Base-by-base conservation (phyloP, 1,284 basidiomycete genomes). In the Coniophora puteana region DNA sequence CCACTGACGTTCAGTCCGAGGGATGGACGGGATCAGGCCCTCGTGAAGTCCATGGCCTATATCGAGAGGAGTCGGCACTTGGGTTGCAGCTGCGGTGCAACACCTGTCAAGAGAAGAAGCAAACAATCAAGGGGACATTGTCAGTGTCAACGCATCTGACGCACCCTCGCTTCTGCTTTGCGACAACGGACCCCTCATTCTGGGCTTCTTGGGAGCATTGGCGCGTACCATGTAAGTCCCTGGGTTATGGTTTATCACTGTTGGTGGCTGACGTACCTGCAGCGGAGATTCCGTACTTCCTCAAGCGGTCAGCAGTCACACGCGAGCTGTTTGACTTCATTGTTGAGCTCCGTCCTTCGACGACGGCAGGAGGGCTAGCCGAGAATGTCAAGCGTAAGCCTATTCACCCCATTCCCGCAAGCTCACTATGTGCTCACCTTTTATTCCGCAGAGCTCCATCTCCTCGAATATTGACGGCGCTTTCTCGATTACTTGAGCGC, bases 1-100 rank as follows among this genome's bases (percentile, higher is more conserved):
- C 43, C 4, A 28, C 8, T 1, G 40, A 50, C 7, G 13, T 49
- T 10, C 32, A 16, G 1, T 49, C 25, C 33, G 48, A 52, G 34
- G 46, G 46, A 4, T 58, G 55, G 52, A 55, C 32, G 1, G 16
- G 34, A 5, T 57, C 39, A 0, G 54, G 53, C 1, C 48, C 50
- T 20, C 24, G 43, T 10, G 53, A 54, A 5, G 28, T 59, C 0
- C 51, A 56, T 28, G 44, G 57, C 1, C 1, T 58, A 1, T 2
- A 17, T 11, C 27, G 42, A 0, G 51, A 55, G 14, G 51, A 59
- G 29, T 48, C 46, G 0, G 50, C 48, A 2, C 14, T 57, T 3
- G 49, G 55, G 2, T 43, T 45, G 27, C 51, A 59, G 37, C 29
- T 58, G 8, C 36, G 33, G 0, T 56, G 55, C 36, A 45, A 52